These are phyloP conservation scores for Salix dunnii DNA, from an alignment of 345 rosid genomes.

Conservation along the genomic window DNA sequence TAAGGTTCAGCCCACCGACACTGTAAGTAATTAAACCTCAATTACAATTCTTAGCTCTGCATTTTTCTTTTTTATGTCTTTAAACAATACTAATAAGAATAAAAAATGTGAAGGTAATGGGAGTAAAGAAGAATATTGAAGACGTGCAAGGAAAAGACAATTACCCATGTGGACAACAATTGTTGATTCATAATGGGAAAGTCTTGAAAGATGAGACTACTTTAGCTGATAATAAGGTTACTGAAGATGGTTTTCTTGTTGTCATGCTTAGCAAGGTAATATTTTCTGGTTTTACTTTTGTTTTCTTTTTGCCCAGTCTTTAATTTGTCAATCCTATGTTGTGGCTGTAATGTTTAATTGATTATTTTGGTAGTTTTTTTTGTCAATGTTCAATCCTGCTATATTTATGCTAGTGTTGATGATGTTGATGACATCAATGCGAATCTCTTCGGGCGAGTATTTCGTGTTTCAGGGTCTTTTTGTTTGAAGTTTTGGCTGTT, in stretches of 20 bases:
- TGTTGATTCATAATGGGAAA: conserved; percentile 94
- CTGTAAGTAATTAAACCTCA: conserved; percentile 46
- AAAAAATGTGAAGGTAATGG: conserved; percentile 56
- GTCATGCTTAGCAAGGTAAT: conserved; percentile 98
- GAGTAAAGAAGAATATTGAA: conserved; percentile 96
- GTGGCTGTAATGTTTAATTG: too few species aligned
- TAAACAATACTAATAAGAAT: too few species aligned
- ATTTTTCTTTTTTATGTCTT: not conserved
- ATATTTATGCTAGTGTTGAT: too few species aligned
- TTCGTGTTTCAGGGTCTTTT: too few species aligned
- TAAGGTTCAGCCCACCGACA: conserved; percentile 83
- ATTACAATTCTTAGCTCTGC: not conserved
- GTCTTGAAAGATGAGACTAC: conserved; percentile 97
- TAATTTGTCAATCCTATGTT: too few species aligned
- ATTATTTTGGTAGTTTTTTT: too few species aligned
- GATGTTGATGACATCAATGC: too few species aligned
- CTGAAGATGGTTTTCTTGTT: conserved; percentile 94
- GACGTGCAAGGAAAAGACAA: conserved; percentile 91
- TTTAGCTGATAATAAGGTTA: conserved; percentile 68
- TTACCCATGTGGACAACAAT: conserved; percentile 92
- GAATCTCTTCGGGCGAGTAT: too few species aligned
- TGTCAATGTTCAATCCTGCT: too few species aligned
- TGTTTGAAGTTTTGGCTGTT: too few species aligned
- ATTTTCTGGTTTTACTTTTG: not conserved
- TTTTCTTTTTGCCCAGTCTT: not conserved